phyloP scores from a whole-genome alignment of 352 stramenopile genomes.

The Phytophthora pisi region DNA sequence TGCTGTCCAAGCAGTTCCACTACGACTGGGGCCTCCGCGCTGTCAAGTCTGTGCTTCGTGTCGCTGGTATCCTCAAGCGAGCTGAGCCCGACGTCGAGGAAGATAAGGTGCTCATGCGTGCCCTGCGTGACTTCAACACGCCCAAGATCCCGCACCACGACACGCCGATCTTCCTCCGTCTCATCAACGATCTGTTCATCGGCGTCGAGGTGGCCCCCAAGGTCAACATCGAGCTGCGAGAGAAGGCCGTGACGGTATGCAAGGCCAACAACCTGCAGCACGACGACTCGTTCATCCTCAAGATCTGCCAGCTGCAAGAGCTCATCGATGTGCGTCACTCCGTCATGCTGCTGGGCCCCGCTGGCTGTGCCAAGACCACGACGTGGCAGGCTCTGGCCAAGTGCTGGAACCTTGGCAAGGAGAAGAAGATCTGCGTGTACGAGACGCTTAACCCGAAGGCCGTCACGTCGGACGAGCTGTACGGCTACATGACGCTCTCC shows the following conservation, averaged over 20 bases:
- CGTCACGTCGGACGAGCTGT: slow-evolving; percentile 92
- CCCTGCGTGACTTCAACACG: slow-evolving; percentile 87
- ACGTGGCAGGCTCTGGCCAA: slow-evolving; percentile 88
- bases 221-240: slow-evolving; percentile 92
- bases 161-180: slow-evolving; percentile 86
- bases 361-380: slow-evolving; percentile 85
- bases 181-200: slow-evolving; percentile 92
- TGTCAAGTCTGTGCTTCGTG: slow-evolving; percentile 89
- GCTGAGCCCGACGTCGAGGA: slow-evolving; percentile 84
- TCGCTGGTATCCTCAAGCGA: slow-evolving; percentile 86
- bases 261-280: slow-evolving; percentile 89
- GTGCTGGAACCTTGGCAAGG: slow-evolving; percentile 88
- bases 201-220: slow-evolving; percentile 95
- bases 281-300: slow-evolving; percentile 87
- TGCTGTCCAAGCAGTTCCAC: slow-evolving; percentile 92
- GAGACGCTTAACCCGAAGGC: slow-evolving; percentile 90
- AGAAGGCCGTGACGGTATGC: slow-evolving; percentile 92
- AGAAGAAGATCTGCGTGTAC: slow-evolving; percentile 91
- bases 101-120: slow-evolving; percentile 89
- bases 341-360: slow-evolving; percentile 85
- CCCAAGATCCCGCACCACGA: slow-evolving; percentile 89
- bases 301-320: slow-evolving; percentile 88
- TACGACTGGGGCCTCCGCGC: slow-evolving; percentile 91
- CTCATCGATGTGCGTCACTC: slow-evolving; percentile 90
- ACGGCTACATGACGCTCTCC: slow-evolving; percentile 92